phyloP scores from a whole-genome alignment of 75 land plant genomes.

The Sequoia sempervirens region DNA sequence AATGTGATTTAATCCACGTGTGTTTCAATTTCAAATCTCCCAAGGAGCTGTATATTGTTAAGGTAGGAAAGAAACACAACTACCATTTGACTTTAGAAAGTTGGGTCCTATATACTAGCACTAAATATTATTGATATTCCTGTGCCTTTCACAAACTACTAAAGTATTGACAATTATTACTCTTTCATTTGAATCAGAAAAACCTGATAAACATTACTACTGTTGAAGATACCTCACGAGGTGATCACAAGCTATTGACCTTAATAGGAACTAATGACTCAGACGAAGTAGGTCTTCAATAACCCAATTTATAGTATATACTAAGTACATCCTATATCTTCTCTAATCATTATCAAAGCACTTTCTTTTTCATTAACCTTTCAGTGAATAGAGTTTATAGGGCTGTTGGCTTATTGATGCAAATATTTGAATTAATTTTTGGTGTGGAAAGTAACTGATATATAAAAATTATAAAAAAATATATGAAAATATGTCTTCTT shows the following conservation, averaged over 20 bases:
- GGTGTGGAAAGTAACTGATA: too few species aligned
- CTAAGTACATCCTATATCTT: too few species aligned
- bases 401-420: too few species aligned
- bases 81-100: neutral
- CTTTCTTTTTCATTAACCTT: neutral
- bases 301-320: neutral
- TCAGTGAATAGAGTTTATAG: neutral
- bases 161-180: neutral
- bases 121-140: neutral
- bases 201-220: neutral
- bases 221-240: neutral
- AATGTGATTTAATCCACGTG: neutral
- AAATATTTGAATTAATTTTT: too few species aligned
- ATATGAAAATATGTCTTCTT: too few species aligned
- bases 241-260: slow-evolving; percentile 1
- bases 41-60: neutral
- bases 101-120: neutral
- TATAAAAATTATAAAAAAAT: too few species aligned
- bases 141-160: neutral
- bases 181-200: neutral
- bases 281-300: neutral
- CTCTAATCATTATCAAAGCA: too few species aligned
- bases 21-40: neutral
- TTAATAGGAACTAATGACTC: neutral
- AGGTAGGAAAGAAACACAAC: neutral